Conservation (phyloP, 495 filamentous ascomycete genomes). For the Aspergillus coremiiformis region DNA sequence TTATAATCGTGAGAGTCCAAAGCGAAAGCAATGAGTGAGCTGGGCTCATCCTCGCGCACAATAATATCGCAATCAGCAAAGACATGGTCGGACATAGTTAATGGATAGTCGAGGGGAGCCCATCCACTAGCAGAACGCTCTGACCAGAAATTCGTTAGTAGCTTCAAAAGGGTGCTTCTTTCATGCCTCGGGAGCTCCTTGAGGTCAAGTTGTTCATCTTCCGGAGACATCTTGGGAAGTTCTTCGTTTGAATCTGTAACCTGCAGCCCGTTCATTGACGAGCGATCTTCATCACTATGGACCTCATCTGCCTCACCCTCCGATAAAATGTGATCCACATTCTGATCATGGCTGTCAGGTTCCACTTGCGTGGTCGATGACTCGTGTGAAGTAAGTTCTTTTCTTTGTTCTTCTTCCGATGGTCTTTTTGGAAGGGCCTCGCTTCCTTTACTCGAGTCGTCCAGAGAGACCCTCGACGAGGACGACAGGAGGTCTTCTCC, state of each 20-base stretch:
- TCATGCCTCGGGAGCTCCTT: conserved; percentile 85
- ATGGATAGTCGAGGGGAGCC: conserved; percentile 88
- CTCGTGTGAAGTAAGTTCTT: conserved; percentile 16
- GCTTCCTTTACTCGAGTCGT: conserved; percentile 22
- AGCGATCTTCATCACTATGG: conserved; percentile 61
- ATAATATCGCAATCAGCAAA: conserved; percentile 98
- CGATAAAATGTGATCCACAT: conserved; percentile 48
- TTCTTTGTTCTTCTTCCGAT: conserved; percentile 13
- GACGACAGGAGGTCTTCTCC: conserved; percentile 35
- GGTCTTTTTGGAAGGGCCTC: conserved; percentile 23
- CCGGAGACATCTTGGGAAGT: conserved; percentile 50
- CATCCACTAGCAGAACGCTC: conserved; percentile 94
- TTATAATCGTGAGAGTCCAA: conserved; percentile 80
- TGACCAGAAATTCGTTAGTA: conserved; percentile 96
- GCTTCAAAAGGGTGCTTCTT: conserved; percentile 84
- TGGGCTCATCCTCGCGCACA: conserved; percentile 93
- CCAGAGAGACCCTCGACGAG: conserved; percentile 21
- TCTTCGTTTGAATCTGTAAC: conserved; percentile 60
- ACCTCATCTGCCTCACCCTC: conserved; percentile 60
- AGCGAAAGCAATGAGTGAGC: conserved; percentile 89
- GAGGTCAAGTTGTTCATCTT: conserved; percentile 49
- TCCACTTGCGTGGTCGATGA: conserved; percentile 40
- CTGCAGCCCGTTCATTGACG: conserved; percentile 56
- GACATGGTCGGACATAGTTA: conserved; percentile 82
- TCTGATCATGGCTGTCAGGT: conserved; percentile 39